These are phyloP conservation scores for Fermentozyma sake DNA, from an alignment of 1,139 yeast species.

Conservation along the genomic window DNA sequence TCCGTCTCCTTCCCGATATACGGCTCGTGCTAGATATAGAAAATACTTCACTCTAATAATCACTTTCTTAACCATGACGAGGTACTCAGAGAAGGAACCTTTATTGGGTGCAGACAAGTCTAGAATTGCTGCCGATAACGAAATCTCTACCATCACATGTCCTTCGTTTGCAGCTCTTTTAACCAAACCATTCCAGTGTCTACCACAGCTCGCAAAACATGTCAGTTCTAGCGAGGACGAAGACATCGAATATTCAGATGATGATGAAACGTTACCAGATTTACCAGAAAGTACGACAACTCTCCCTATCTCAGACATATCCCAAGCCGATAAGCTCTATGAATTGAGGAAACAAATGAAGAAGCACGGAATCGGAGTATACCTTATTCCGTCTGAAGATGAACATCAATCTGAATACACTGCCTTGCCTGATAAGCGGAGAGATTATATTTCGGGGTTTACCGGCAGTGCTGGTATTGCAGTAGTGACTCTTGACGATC, in stretches of 20 bases:
- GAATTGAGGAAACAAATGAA: constrained; percentile 39
- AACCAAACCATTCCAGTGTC: constrained; percentile 21
- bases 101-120: constrained; percentile 12
- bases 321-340: constrained; percentile 21
- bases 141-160: constrained; percentile 15
- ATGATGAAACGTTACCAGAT: constrained; percentile 22
- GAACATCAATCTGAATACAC: constrained; percentile 57
- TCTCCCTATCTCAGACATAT: constrained; percentile 8
- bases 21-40: no score
- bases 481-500: constrained; percentile 40
- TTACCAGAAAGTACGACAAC: constrained; percentile 19
- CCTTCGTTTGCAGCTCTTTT: constrained; percentile 21
- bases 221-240: constrained; percentile 9
- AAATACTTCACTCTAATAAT: no score
- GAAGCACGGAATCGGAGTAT: constrained; percentile 40
- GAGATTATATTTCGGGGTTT: constrained; percentile 49
- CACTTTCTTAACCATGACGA: constrained; percentile 2
- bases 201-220: constrained; percentile 14
- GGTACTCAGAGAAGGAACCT: constrained; percentile 21
- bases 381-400: constrained; percentile 56
- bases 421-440: constrained; percentile 45
- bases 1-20: no score
- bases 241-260: constrained; percentile 15
- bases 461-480: constrained; percentile 59
- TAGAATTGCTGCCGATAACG: constrained; percentile 2